A percentile compares a stretch with the other conserved stretches of the same genome.
These are phyloP conservation scores for Durotheca rogersii DNA, from an alignment of 495 filamentous ascomycete genomes.

Conservation along the genomic window DNA sequence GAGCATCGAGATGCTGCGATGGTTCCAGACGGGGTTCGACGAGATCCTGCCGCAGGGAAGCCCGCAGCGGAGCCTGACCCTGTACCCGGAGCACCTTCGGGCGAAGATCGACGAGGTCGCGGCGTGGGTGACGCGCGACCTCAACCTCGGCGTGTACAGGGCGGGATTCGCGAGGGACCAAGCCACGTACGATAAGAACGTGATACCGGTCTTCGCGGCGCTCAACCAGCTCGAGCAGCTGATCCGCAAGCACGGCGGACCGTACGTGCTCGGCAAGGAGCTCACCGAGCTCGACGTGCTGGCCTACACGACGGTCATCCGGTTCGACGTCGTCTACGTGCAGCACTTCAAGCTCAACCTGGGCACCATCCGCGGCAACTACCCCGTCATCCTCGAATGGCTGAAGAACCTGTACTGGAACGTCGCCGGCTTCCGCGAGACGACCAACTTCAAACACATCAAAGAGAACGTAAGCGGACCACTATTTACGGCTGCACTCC, in stretches of 20 bases:
- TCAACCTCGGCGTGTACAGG: conserved; percentile 76
- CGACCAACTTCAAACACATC: conserved; percentile 66
- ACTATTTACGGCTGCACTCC: no score
- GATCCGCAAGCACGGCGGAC: conserved; percentile 52
- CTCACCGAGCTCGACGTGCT: conserved; percentile 70
- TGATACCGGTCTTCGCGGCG: conserved; percentile 61
- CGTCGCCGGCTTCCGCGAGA: conserved; percentile 65
- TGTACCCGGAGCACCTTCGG: conserved; percentile 58
- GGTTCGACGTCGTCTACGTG: conserved; percentile 70
- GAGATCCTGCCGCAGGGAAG: conserved; percentile 62
- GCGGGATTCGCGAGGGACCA: conserved; percentile 66
- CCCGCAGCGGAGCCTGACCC: conserved; percentile 34
- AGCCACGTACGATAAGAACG: conserved; percentile 61
- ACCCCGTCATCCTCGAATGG: conserved; percentile 69
- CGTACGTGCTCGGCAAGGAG: conserved; percentile 63
- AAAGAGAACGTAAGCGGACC: conserved; percentile 48
- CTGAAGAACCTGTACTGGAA: conserved; percentile 71
- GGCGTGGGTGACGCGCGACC: conserved; percentile 62
- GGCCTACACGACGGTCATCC: conserved; percentile 59
- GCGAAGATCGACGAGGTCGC: conserved; percentile 62
- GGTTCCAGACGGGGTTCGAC: conserved; percentile 69
- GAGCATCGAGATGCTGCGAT: conserved; percentile 77
- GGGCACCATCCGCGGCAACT: conserved; percentile 68
- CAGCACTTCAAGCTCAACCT: conserved; percentile 71
- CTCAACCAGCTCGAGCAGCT: conserved; percentile 65